Base-by-base conservation (phyloP, 2,329 filamentous ascomycete species). In the Verticillium isaacii region DNA sequence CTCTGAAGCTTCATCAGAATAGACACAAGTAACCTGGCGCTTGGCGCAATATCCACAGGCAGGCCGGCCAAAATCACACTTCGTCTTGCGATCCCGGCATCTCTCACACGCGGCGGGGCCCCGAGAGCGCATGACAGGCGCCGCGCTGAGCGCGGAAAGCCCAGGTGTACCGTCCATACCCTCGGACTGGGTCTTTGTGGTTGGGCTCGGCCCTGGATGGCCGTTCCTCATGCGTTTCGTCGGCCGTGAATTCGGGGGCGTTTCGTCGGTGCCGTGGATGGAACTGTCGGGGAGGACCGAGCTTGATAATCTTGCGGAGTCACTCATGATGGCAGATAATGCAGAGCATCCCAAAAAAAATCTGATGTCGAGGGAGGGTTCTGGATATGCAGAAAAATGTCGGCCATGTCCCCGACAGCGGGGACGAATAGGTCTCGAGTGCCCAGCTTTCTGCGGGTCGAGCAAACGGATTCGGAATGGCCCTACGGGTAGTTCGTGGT, bases 51-150 rank as follows among this genome's bases (percentile, higher is more conserved):
- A 76, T 8, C 74, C 73, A 63, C 74, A 75, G 0, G 71, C 71
- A 2, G 74, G 74, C 34, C 72, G 70, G 15, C 69, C 68, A 59
- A 76, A 77, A 56, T 76, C 74, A 64, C 74, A 76, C 58, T 76
- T 76, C 17, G 73, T 76, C 64, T 74, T 74, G 15, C 74, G 66
- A 7, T 70, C 71, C 2, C 74, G 72, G 65, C 74, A 76, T 0
- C 73, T 71, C 62, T 75, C 70, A 17, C 74, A 77, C 6, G 74
- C 75, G 17, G 68, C 70, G 9, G 63, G 62, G 1, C 62, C 63
- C 41, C 63, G 63, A 8, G 63, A 62, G 39, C 63, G 29, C 14
- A 34, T n/a, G 15, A 32, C 23, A 17, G 54, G 25, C 6, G 29
- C 54, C 17, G n/a, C 17, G 50, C 50, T 54, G 63, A 8, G 61